These are phyloP conservation scores for Diaporthe sp. DNA, from an alignment of 2,329 filamentous ascomycete species.

Conservation along the genomic window DNA sequence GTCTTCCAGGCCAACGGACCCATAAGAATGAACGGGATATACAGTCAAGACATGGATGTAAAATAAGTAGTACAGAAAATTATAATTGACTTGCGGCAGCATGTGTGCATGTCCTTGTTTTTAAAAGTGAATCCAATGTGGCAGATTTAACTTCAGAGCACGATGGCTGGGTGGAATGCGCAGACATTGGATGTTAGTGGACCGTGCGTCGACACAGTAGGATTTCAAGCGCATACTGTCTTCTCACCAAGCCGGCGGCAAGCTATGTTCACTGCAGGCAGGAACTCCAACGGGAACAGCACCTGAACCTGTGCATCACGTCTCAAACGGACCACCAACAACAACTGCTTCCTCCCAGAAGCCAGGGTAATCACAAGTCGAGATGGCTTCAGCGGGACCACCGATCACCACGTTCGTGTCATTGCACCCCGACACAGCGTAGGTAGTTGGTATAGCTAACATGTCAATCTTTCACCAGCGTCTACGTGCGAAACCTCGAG, in stretches of 20 bases:
- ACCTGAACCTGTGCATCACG: not conserved
- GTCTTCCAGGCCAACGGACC: too few species aligned
- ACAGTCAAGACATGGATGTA: not conserved
- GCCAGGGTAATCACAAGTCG: constrained; percentile 15
- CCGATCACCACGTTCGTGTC: constrained; percentile 79
- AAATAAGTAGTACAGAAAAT: not conserved
- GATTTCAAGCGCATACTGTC: too few species aligned
- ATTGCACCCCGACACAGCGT: constrained; percentile 77
- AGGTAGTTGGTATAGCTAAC: constrained; percentile 51
- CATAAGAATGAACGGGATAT: not conserved
- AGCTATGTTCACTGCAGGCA: too few species aligned
- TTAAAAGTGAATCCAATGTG: not conserved
- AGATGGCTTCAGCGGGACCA: constrained; percentile 54
- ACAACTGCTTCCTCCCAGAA: not conserved
- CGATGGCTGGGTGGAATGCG: too few species aligned
- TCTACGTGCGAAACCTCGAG: constrained; percentile 87
- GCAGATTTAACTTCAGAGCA: too few species aligned
- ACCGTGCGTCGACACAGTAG: not conserved
- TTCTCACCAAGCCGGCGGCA: too few species aligned
- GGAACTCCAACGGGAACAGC: not conserved
- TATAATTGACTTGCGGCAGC: rapidly evolving
- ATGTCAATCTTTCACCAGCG: constrained; percentile 55
- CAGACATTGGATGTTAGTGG: too few species aligned
- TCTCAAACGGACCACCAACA: not conserved
- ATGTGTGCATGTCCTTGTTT: too few species aligned